Conservation (phyloP, 345 rosid genomes). For the Populus simonii region DNA sequence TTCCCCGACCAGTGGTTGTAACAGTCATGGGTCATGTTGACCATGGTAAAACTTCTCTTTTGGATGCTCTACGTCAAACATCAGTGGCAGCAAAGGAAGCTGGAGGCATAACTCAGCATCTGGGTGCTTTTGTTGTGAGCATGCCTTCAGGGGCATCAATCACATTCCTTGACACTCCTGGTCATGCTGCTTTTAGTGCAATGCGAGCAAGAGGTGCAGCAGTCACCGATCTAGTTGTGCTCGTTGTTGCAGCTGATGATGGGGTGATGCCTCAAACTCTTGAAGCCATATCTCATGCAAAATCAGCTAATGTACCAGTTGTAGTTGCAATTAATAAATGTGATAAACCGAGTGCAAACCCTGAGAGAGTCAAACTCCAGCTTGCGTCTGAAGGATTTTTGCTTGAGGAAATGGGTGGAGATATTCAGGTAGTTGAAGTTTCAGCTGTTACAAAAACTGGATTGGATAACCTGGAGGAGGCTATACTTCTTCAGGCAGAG, state of each 20-base stretch:
- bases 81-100: constrained; percentile 91
- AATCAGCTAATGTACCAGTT: constrained; percentile 77
- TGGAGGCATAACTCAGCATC: constrained; percentile 95
- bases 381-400: constrained; percentile 79
- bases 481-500: constrained; percentile 90
- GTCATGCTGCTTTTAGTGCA: constrained; percentile 93
- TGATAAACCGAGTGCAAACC: constrained; percentile 79
- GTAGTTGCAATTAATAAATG: constrained; percentile 93
- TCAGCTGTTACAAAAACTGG: constrained; percentile 74
- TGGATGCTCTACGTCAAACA: constrained; percentile 83
- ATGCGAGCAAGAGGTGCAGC: constrained; percentile 98
- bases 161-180: constrained; percentile 92
- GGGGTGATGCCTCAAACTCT: constrained; percentile 98
- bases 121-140: constrained; percentile 87
- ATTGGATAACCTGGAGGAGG: constrained; percentile 76
- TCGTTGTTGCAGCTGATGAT: constrained; percentile 96
- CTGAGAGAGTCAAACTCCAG: constrained; percentile 78
- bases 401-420: constrained; percentile 93
- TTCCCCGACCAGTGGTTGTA: constrained; percentile 76
- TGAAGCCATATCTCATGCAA: constrained; percentile 89
- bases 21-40: constrained; percentile 98
- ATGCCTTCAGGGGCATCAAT: constrained; percentile 87
- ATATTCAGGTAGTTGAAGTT: constrained; percentile 84
- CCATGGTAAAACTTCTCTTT: constrained; percentile 92
- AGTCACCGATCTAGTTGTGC: constrained; percentile 88